Percentiles rank a stretch among this genome's conserved stretches.
These are phyloP conservation scores for Tolypocladium tundrense DNA, from an alignment of 2,329 filamentous ascomycete genomes.

Conservation along the genomic window DNA sequence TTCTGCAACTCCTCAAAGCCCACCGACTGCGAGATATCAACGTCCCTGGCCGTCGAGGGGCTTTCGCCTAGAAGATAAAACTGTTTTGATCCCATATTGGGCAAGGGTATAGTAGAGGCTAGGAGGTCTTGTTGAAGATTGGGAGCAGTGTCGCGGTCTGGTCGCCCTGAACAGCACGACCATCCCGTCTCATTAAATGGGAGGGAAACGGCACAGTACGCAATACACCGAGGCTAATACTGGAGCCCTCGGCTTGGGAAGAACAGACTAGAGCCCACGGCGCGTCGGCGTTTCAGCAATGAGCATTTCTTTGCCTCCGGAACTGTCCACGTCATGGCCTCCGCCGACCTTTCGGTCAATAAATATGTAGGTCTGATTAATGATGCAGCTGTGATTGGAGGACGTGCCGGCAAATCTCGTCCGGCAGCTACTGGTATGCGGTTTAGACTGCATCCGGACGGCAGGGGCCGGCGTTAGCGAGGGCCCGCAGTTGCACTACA, in stretches of 20 bases:
- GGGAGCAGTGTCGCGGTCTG: not conserved
- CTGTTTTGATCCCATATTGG: constrained; percentile 22
- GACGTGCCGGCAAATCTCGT: not conserved
- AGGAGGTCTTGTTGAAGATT: not conserved
- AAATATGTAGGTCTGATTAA: not conserved
- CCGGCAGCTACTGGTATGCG: too few species aligned
- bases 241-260: not conserved
- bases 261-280: not conserved
- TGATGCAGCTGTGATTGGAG: not conserved
- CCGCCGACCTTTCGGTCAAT: not conserved
- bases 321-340: not conserved
- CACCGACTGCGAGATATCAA: constrained; percentile 23
- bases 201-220: not conserved
- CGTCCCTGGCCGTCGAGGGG: constrained; percentile 21
- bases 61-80: constrained; percentile 33
- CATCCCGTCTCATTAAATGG: not conserved
- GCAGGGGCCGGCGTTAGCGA: not conserved
- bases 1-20: constrained; percentile 27
- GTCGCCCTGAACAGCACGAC: not conserved
- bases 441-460: not conserved
- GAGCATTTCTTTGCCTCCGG: not conserved
- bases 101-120: not conserved
- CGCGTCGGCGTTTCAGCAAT: not conserved
- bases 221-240: not conserved
- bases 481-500: not conserved